Base-by-base conservation (phyloP, 257 asterid genomes). In the Nemophila menziesii region DNA sequence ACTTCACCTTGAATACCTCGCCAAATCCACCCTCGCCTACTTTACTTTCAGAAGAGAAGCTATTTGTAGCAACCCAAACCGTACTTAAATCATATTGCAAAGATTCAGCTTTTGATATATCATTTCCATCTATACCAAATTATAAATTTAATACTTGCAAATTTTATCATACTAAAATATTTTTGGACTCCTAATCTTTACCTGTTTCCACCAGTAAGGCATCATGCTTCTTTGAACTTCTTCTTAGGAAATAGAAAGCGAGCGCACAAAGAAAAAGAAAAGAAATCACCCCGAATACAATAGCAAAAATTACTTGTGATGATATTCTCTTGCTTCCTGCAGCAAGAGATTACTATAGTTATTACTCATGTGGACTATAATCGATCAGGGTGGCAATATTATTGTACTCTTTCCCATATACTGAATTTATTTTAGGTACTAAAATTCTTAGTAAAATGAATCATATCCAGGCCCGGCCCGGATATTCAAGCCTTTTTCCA, bases 21-120 rank as follows among this genome's bases (percentile, higher is more conserved):
- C 71, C 71, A 49, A 43, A 65, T 37, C 71, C 54, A 3, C 54
- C 61, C 33, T 55, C 5, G 2, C 64, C 69, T 20, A 51, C 36
- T 37, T 56, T 52, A 33, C 51, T 56, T 11, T 29, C 60, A 20
- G 53, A 46, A 1, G 69, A 63, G 44, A 63, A 63, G 38, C 46
- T 13, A 20, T 45, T 18, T 22, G 64, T 56, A 23, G 60, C 64
- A 16, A 14, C 29, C 50, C 54, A 43, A 3, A 59, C 23, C 19
- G 19, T 48, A 11, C n/a, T 26, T 22, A 65, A 65, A 7, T 49
- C 72, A 54, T 65, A 65, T 26, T 54, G 58, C 1, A 54, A 5
- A 8, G 64, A 60, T 38, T 60, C 64, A 12, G 44, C 54, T 6
- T 27, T 20, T 7, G 49, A 24, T 29, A 53, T 51, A 21, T 52